These are phyloP conservation scores for Paramecium sexaurelia DNA, from an alignment of 73 alveolate genomes.

Conservation along the genomic window DNA sequence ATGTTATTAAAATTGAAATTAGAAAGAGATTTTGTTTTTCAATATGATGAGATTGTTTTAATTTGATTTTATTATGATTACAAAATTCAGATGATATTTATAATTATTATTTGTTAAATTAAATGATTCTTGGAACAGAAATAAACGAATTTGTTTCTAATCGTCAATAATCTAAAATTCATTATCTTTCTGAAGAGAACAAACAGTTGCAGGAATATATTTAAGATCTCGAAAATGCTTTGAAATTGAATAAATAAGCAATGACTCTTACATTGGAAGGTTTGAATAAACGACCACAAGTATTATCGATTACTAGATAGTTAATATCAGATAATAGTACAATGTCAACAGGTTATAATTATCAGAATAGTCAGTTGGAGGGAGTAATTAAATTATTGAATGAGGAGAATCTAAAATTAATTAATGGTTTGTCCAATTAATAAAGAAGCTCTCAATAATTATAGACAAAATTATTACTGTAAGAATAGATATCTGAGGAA, in stretches of 20 bases:
- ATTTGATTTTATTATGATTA: too few species aligned
- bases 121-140: constrained; percentile 57
- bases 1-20: too few species aligned
- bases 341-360: not conserved
- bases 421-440: not conserved
- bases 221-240: constrained; percentile 46
- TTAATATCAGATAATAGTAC: not conserved
- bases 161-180: constrained; percentile 56
- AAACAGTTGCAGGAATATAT: constrained; percentile 22
- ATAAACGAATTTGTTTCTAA: constrained; percentile 59
- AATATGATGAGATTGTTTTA: too few species aligned
- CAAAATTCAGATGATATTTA: not conserved
- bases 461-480: not conserved
- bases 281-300: not conserved
- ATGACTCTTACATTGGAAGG: constrained; percentile 44
- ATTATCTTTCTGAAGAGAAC: constrained; percentile 61
- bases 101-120: not conserved
- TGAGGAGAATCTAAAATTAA: not conserved
- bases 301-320: not conserved
- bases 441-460: not conserved
- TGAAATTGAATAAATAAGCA: constrained; percentile 59
- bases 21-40: too few species aligned
- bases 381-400: not conserved
- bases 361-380: not conserved
- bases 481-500: constrained; percentile 61